These are phyloP conservation scores for Neofusicoccum umdonicola DNA, from an alignment of 2,329 filamentous ascomycete species.

Conservation along the genomic window DNA sequence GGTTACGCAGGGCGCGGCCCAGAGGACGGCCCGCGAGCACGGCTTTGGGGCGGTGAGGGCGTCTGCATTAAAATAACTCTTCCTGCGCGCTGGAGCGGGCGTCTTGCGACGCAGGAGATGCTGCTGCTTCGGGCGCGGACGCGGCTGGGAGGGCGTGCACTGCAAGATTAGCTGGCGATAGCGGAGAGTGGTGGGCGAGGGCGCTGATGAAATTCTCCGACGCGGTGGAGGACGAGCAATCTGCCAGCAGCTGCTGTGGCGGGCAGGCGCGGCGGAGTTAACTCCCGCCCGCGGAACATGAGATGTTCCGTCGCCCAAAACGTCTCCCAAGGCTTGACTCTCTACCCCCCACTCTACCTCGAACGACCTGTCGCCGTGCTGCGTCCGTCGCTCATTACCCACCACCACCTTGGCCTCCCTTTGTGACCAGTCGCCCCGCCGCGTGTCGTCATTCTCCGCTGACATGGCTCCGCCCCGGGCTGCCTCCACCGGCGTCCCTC, in stretches of 20 bases:
- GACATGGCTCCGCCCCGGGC: not conserved
- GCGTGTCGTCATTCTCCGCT: slow-evolving; percentile 7
- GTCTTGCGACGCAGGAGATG: not conserved
- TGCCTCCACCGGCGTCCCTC: not conserved
- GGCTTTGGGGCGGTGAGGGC: not conserved
- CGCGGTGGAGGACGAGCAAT: not conserved
- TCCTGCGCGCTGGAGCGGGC: no score
- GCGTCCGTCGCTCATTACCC: not conserved
- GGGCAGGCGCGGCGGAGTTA: not conserved
- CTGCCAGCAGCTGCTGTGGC: no score
- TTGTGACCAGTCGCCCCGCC: not conserved
- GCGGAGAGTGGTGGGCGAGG: not conserved
- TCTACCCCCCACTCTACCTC: slow-evolving; percentile 1
- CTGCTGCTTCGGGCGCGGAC: not conserved
- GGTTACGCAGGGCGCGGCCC: not conserved
- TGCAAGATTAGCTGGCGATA: not conserved
- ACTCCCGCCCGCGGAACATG: not conserved
- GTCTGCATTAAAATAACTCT: not conserved
- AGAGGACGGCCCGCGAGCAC: not conserved
- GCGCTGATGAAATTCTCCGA: not conserved
- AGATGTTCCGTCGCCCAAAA: not conserved
- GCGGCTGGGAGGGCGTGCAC: not conserved
- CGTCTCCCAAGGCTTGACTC: not conserved
- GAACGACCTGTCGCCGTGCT: not conserved
- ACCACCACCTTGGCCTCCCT: not conserved